These are phyloP conservation scores for Colletotrichum limetticola DNA, from an alignment of 2,329 filamentous ascomycete genomes.

Conservation along the genomic window DNA sequence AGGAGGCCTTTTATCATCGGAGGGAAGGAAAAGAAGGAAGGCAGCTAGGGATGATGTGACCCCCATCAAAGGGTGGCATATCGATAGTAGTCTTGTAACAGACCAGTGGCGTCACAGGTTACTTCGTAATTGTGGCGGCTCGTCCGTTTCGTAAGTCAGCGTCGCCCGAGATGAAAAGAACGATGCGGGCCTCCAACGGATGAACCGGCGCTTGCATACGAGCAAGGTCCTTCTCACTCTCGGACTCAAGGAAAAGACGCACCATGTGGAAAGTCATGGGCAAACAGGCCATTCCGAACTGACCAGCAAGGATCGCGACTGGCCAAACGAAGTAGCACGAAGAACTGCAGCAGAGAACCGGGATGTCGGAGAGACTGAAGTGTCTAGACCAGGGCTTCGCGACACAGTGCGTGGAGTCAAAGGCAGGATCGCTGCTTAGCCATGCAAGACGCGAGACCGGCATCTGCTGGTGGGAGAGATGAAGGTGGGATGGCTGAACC, in stretches of 20 bases:
- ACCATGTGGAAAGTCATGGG: not conserved
- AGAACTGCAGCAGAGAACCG: slow-evolving; percentile 16
- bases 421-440: not conserved
- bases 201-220: not conserved
- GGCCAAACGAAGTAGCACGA: slow-evolving; percentile 6
- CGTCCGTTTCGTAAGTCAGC: not conserved
- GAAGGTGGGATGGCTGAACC: slow-evolving; percentile 4
- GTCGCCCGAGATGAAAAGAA: not conserved
- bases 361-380: slow-evolving; percentile 8
- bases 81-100: not conserved
- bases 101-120: slow-evolving; percentile 10
- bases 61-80: not conserved
- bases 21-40: not conserved
- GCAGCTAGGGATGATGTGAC: not conserved
- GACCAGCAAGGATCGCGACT: slow-evolving; percentile 6
- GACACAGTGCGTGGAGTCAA: slow-evolving; percentile 28
- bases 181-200: not conserved
- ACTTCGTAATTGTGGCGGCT: slow-evolving; percentile 4
- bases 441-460: slow-evolving; percentile 3
- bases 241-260: not conserved
- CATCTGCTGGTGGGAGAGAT: not conserved
- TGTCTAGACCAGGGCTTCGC: slow-evolving; percentile 12
- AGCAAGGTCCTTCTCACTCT: not conserved
- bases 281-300: not conserved
- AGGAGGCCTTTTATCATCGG: slow-evolving; percentile 10